Base-by-base conservation (phyloP, 345 rosid species). In the Psidium guajava region DNA sequence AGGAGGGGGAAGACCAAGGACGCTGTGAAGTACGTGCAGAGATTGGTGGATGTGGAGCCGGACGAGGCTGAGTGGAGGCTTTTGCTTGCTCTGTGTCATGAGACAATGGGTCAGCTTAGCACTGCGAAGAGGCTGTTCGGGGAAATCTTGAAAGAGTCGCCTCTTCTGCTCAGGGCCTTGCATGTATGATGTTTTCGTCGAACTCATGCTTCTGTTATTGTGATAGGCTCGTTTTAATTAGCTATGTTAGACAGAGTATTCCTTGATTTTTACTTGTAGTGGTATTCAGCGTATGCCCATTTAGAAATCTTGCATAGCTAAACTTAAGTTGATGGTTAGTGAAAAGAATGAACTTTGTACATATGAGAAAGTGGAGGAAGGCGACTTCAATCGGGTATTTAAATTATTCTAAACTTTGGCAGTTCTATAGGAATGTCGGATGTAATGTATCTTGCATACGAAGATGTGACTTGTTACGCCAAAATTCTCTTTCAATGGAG, bases 21-120 rank as follows among this genome's bases (percentile, higher is more conserved):
- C 83, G 98, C 98, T 85, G 89, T 94, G 84, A 88, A 89, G 58
- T 94, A 84, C 86, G 94, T 95, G 85, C 91, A 93, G 91, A 93
- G 88, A 86, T 88, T 97, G 86, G 92, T 93, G 74, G 90, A 91
- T 28, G 87, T 91, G 28, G 95, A 93, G 88, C 97, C 96, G 24
- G 56, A 88, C 61, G 98, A 95, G 86, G 93, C 94, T 15, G 99
- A 97, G 77, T 97, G 98, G 99, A 97, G 93, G 93, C 95, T 97
- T 59, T 86, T 97, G 86, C 91, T 94, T 91, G 98, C 98, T 27
- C 91, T 97, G 86, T 97, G 97, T 83, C 93, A 94, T 82, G 98
- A 97, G 86, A 91, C 91, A 57, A 89, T 94, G 95, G 98, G 96
- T 64, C 88, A 94, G 80, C 85, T 97, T 82, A 91, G 92, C 80